Evolutionary conservation across 306 rosid genomes (phyloP), one percentile per base, ranked within the genome.

Genomic region (Cicer bijugum): DNA sequence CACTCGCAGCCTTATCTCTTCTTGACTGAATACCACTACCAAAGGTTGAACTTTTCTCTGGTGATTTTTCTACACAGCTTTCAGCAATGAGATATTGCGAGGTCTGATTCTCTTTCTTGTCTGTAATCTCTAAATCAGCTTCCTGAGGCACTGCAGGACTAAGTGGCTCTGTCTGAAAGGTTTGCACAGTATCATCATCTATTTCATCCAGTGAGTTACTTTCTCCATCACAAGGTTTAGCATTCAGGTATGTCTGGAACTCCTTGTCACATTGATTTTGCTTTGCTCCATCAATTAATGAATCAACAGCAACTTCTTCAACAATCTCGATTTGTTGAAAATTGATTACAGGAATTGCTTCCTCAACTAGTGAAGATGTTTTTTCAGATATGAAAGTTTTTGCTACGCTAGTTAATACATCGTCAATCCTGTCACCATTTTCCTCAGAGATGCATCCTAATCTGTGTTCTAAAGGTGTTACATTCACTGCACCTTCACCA

Each of bases 1-100:
- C 89, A 83, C 87, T 87, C 39, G 75, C 80, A 83, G 84, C 85
- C 85, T 84, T 89, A 64, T 88, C 92, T 75, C 90, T 88, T 82
- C 87, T 89, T 48, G 84, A 82, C 96, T 90, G 85, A 84, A 82
- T 78, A 78, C 82, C 87, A 50, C 67, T 88, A 42, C 53, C 39
- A 63, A 44, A 66, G 78, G 68, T 39, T 50, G 78, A 45, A 45
- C 68, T 71, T 67, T 76, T 75, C 64, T 83, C 81, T 2, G 67
- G 46, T 71, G 77, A 68, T 48, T 76, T 60, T 47, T 76, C 37
- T 42, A 66, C 64, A 67, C 71, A 15, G 33, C 57, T 74, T 71
- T 71, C 82, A 33, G 61, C 39, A 40, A 40, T 42, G 23, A 53
- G 57, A 81, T 75, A 82, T 78, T 48, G 84, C 17, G 75, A 81